These are phyloP conservation scores for Bertia moriformis DNA, from an alignment of 2,329 filamentous ascomycete species.

Conservation along the genomic window DNA sequence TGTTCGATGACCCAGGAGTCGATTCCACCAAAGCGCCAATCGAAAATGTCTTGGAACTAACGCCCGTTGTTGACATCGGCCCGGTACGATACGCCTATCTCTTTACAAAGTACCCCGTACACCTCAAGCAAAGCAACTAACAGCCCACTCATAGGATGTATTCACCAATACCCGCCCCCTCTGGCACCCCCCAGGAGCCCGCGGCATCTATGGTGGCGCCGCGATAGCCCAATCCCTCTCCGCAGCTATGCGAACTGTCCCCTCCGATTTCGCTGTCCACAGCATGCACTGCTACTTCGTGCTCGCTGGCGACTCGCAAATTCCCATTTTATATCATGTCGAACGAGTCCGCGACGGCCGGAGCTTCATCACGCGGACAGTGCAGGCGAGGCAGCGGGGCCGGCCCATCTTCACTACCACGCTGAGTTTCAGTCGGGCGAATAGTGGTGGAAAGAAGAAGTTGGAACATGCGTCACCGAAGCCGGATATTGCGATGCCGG, in stretches of 20 bases:
- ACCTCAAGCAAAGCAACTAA: no score
- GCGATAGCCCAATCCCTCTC: conserved; percentile 85
- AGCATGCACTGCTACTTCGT: conserved; percentile 99
- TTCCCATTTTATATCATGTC: conserved; percentile 87
- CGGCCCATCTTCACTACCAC: conserved; percentile 91
- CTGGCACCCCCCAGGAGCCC: conserved; percentile 83
- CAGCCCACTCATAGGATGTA: conserved; percentile 54
- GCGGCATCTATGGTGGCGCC: conserved; percentile 84
- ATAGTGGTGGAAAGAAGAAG: conserved; percentile 30
- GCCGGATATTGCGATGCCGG: conserved; percentile 28
- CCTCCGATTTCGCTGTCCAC: conserved; percentile 67
- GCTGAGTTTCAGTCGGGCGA: conserved; percentile 67
- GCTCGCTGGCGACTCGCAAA: conserved; percentile 68
- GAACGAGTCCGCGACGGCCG: conserved; percentile 83
- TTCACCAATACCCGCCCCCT: conserved; percentile 87
- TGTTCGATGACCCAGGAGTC: background rate
- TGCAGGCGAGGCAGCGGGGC: conserved; percentile 84
- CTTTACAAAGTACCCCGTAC: no score
- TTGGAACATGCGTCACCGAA: conserved; percentile 49
- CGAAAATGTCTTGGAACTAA: conserved; percentile 1
- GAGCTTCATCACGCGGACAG: conserved; percentile 80
- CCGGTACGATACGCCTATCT: no score
- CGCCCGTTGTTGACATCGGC: conserved; percentile 1
- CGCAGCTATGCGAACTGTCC: conserved; percentile 78
- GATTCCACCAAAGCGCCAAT: background rate